Conservation (phyloP, 2,329 filamentous ascomycete genomes). For the Fusarium aywerte region DNA sequence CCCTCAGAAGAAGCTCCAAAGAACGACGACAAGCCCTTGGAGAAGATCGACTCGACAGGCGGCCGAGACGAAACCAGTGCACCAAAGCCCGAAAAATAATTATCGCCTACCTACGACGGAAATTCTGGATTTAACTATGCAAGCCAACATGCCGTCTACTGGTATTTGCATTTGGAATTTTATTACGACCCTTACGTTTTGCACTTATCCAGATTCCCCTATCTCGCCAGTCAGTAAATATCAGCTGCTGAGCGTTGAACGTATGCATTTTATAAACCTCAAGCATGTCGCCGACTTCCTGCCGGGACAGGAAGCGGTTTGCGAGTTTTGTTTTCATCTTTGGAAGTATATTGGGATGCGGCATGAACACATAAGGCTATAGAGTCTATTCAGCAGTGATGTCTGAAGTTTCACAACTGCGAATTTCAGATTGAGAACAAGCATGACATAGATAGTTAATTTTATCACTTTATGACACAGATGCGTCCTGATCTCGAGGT, state of each 20-base stretch:
- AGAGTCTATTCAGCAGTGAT: slow-evolving; percentile 22
- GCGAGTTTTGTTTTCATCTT: slow-evolving; percentile 10
- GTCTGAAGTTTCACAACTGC: slow-evolving; percentile 25
- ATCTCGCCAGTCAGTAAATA: slow-evolving; percentile 11
- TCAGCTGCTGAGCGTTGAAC: slow-evolving; percentile 16
- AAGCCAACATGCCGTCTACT: not conserved
- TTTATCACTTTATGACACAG: slow-evolving; percentile 10
- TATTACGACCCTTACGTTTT: slow-evolving; percentile 15
- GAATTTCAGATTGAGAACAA: slow-evolving; percentile 29
- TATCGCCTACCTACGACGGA: not conserved
- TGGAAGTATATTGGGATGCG: slow-evolving; percentile 29
- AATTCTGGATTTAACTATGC: not conserved
- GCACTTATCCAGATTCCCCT: slow-evolving; percentile 21
- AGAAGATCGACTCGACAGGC: slow-evolving; percentile 29
- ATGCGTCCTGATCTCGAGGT: not conserved
- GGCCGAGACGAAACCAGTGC: slow-evolving; percentile 9
- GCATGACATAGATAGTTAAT: slow-evolving; percentile 33
- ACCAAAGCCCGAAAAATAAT: slow-evolving; percentile 19
- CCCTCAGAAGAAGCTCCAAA: slow-evolving; percentile 20
- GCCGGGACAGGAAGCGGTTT: slow-evolving; percentile 27
- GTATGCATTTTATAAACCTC: slow-evolving; percentile 34
- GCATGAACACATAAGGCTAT: slow-evolving; percentile 29
- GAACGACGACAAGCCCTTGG: slow-evolving; percentile 22
- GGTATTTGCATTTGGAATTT: slow-evolving; percentile 19
- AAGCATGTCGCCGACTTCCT: slow-evolving; percentile 27